These are phyloP conservation scores for Ustilaginoidea virens DNA, from an alignment of 2,329 filamentous ascomycete genomes.

Conservation along the genomic window DNA sequence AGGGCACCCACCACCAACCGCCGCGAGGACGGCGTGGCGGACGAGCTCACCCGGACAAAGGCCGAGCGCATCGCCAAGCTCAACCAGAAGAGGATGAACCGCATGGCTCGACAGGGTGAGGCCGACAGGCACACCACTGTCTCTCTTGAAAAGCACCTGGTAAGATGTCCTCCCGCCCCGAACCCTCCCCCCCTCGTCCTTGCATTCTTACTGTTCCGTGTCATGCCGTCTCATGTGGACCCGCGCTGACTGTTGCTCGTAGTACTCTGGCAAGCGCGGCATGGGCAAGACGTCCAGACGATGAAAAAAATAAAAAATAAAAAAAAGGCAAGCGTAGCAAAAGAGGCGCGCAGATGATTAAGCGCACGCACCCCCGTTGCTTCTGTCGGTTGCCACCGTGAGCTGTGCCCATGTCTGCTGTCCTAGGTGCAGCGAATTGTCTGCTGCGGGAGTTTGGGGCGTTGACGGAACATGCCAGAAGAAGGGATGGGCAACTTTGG, in stretches of 20 bases:
- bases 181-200: no score
- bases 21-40: constrained; percentile 60
- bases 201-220: no score
- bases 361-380: no score
- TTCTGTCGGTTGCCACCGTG: no score
- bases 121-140: constrained; percentile 80
- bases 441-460: background rate
- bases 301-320: constrained; percentile 48
- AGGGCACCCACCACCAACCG: constrained; percentile 47
- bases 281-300: constrained; percentile 76
- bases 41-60: constrained; percentile 52
- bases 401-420: background rate
- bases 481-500: no score
- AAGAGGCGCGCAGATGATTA: no score
- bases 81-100: constrained; percentile 95
- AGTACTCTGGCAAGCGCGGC: constrained; percentile 82
- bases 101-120: constrained; percentile 93
- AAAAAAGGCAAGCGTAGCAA: background rate
- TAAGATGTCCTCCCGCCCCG: no score
- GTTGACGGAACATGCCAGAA: background rate
- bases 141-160: constrained; percentile 77
- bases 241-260: no score
- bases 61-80: constrained; percentile 79
- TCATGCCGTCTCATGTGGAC: no score
- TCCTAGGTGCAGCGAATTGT: no score